Percentiles rank a stretch among this genome's conserved stretches.
Conservation (phyloP, 345 rosid species). For the Pistacia vera region DNA sequence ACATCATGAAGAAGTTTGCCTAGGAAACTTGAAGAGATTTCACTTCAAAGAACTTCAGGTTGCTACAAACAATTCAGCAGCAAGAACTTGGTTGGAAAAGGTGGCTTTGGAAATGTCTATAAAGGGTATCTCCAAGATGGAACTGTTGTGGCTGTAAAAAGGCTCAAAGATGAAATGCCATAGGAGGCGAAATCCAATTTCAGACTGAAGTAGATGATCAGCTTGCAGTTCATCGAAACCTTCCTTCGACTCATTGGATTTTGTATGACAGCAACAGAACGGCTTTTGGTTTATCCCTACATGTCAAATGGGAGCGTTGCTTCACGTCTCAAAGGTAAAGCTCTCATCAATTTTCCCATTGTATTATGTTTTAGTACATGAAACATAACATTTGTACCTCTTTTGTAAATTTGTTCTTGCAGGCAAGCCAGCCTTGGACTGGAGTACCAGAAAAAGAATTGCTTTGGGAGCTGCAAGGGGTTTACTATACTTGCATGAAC, state of each 20-base stretch:
- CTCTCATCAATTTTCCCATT: not conserved
- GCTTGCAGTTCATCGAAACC: constrained; percentile 94
- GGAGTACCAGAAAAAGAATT: constrained; percentile 89
- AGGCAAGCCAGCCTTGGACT: constrained; percentile 85
- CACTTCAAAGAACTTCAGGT: constrained; percentile 83
- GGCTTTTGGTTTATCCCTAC: constrained; percentile 88
- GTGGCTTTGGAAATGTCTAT: constrained; percentile 94
- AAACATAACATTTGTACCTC: too few species aligned
- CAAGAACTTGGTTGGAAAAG: constrained; percentile 85
- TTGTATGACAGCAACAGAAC: constrained; percentile 73
- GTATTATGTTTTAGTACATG: too few species aligned
- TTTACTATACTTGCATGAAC: constrained; percentile 87
- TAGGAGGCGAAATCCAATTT: constrained; percentile 79
- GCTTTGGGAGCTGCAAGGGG: constrained; percentile 97
- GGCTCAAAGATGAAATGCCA: constrained; percentile 74
- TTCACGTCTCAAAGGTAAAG: constrained; percentile 81
- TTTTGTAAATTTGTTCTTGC: constrained; percentile 1
- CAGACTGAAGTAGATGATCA: constrained; percentile 95
- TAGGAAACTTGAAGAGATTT: constrained; percentile 86
- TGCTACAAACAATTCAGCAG: constrained; percentile 86
- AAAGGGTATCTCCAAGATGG: constrained; percentile 85
- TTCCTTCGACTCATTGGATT: constrained; percentile 81
- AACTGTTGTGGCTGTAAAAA: constrained; percentile 76
- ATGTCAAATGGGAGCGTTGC: constrained; percentile 98
- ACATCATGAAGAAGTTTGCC: constrained; percentile 62